These are phyloP conservation scores for Verticillium klebahnii DNA, from an alignment of 2,329 filamentous ascomycete species.

Conservation along the genomic window DNA sequence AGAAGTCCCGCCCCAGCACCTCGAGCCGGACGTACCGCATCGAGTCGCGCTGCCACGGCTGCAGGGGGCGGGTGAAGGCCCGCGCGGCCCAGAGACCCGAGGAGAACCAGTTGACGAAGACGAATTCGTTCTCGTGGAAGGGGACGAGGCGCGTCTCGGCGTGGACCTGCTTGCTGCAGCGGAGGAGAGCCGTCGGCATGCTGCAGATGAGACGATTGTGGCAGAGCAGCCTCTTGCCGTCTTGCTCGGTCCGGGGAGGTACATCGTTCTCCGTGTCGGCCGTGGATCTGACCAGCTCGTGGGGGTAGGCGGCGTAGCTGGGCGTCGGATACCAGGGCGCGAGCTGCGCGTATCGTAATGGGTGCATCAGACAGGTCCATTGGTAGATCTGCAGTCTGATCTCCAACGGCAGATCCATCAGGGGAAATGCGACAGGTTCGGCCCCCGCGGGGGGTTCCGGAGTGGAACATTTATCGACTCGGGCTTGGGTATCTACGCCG, in stretches of 20 bases:
- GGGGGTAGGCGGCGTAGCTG: slow-evolving; percentile 24
- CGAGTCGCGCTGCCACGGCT: slow-evolving; percentile 35
- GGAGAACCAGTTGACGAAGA: slow-evolving; percentile 40
- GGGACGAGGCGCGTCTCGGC: slow-evolving; percentile 34
- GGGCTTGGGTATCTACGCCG: background rate
- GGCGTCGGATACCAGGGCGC: slow-evolving; percentile 34
- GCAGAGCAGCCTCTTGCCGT: slow-evolving; percentile 20
- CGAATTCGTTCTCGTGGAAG: slow-evolving; percentile 39
- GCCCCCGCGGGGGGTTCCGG: background rate
- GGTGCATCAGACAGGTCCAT: slow-evolving; percentile 33
- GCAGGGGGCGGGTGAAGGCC: slow-evolving; percentile 26
- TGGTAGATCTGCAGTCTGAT: slow-evolving; percentile 42
- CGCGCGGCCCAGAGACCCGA: slow-evolving; percentile 37
- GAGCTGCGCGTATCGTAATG: slow-evolving; percentile 31
- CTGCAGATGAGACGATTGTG: slow-evolving; percentile 30
- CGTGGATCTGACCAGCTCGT: slow-evolving; percentile 14
- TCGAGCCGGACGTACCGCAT: slow-evolving; percentile 38
- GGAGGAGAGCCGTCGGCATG: slow-evolving; percentile 35
- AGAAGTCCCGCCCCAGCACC: slow-evolving; percentile 31
- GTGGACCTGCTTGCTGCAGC: slow-evolving; percentile 34
- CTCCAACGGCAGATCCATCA: slow-evolving; percentile 37
- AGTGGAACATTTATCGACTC: background rate
- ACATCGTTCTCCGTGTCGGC: background rate
- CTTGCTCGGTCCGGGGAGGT: background rate
- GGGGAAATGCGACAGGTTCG: slow-evolving; percentile 6